Base-by-base conservation (phyloP, 257 asterid genomes). In the Penstemon newberryi region DNA sequence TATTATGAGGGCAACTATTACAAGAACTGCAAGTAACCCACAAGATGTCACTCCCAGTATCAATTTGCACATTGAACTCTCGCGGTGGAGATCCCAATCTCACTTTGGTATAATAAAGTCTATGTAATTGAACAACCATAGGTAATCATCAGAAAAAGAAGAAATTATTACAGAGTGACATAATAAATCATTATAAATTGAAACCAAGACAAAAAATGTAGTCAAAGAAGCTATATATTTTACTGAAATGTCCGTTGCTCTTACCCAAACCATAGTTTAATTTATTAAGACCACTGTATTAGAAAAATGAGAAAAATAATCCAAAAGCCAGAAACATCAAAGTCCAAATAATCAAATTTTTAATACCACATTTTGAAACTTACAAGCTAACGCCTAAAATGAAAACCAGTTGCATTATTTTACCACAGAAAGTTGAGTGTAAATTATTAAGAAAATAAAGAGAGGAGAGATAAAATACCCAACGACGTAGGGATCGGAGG, bases 1-100 rank as follows among this genome's bases (percentile, higher is more conserved):
- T 87, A 63, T 78, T 74, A 13, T 67, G 85, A 19, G 91, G 90
- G 72, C 96, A 89, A 42, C 80, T 69, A 4, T 51, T 71, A 73
- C 96, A 86, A 56, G 85, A 77, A 53, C 77, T 87, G 73, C 94
- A 86, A 40, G 86, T 77, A 67, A 89, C 91, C 96, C 96, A 89
- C 72, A 86, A 73, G 60, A 89, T 78, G 64, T 85, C 89, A 65
- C 96, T 89, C 60, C 96, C 96, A 6, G 96, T 86, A 62, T 89
- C 96, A 49, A 89, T 85, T 77, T 86, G 94, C 70, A 89, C 88
- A 55, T 80, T 74, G 83, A 75, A 89, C 66, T 84, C 88, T 72
- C 56, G 82, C 3, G 90, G 81, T 15, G 94, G 91, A 67, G 87
- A 74, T 66, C 96, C 96, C 81, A 89, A 75, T 19, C 87, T 74